Percentiles rank a stretch among this genome's conserved stretches.
phyloP scores from a whole-genome alignment of 2,329 filamentous ascomycete genomes.

The Amauroascus niger region DNA sequence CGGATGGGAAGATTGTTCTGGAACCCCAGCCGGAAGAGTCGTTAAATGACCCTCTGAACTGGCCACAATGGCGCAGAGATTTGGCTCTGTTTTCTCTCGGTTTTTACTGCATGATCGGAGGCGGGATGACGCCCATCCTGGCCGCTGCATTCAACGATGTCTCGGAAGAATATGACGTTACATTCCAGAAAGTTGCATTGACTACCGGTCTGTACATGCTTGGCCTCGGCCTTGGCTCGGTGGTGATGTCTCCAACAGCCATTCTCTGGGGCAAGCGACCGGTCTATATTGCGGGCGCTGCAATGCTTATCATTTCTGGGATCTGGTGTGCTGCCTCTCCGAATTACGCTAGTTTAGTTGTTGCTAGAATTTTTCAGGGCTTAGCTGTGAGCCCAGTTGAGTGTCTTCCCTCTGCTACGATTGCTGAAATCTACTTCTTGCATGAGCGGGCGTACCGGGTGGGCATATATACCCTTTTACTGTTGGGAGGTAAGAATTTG shows the following conservation, averaged over 20 bases:
- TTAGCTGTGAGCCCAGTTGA: constrained; percentile 83
- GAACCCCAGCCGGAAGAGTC: constrained; percentile 89
- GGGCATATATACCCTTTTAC: constrained; percentile 81
- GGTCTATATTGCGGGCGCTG: constrained; percentile 68
- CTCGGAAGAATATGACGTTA: constrained; percentile 55
- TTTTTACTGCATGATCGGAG: constrained; percentile 86
- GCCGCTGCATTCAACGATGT: constrained; percentile 84
- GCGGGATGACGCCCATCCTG: constrained; percentile 81
- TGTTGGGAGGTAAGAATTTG: constrained; percentile 85
- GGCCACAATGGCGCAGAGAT: constrained; percentile 74
- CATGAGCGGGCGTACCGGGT: constrained; percentile 89
- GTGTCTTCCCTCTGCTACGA: constrained; percentile 83
- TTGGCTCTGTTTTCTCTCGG: constrained; percentile 69
- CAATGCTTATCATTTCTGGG: constrained; percentile 66
- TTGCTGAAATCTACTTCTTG: constrained; percentile 92
- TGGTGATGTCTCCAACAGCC: constrained; percentile 78
- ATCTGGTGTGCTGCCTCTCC: constrained; percentile 83
- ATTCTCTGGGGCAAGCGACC: constrained; percentile 86
- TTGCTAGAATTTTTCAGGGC: constrained; percentile 79
- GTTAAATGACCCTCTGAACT: constrained; percentile 84
- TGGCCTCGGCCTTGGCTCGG: constrained; percentile 75
- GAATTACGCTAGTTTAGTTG: constrained; percentile 65
- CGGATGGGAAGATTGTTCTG: constrained; percentile 73
- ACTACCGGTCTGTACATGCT: constrained; percentile 93
- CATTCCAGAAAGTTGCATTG: constrained; percentile 63